Evolutionary conservation across 257 asterid species (phyloP).

Genomic region (Cinchona pubescens): DNA sequence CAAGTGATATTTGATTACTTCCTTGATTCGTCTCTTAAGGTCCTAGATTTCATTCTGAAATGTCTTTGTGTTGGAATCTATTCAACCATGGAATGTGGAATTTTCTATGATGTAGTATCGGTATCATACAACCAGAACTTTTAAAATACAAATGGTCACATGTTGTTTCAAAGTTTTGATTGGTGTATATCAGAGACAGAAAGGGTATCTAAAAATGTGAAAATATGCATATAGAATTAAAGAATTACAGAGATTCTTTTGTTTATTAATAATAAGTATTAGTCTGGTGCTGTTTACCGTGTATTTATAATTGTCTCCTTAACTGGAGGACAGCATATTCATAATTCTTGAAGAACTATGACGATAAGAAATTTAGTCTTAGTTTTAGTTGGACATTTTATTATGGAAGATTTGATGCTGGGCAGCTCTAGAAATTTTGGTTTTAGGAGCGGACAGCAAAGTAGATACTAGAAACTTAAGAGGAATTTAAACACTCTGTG

Average conservation of each 20-base stretch:
- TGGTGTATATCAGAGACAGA: neutral
- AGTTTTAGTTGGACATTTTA: neutral
- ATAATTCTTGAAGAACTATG: neutral
- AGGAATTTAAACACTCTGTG: neutral
- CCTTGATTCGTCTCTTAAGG: slow-evolving; percentile 68
- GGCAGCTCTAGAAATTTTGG: neutral
- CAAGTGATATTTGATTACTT: slow-evolving; percentile 81
- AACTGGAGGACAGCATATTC: neutral
- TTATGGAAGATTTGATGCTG: neutral
- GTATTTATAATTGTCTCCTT: neutral
- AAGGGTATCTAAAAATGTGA: too few relatives aligned
- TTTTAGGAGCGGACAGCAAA: neutral
- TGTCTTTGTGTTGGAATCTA: neutral
- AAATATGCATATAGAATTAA: neutral
- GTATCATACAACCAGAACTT: neutral
- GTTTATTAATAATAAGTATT: neutral
- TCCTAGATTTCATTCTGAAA: slow-evolving; percentile 17
- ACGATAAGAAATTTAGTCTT: neutral
- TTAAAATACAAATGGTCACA: neutral
- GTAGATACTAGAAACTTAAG: neutral
- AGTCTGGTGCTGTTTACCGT: neutral
- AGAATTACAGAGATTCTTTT: neutral
- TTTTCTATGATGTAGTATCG: neutral
- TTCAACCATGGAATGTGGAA: neutral
- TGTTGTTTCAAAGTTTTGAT: neutral